Evolutionary conservation across 1,284 basidiomycete species (phyloP).

Genomic region (Tremellales sp.): DNA sequence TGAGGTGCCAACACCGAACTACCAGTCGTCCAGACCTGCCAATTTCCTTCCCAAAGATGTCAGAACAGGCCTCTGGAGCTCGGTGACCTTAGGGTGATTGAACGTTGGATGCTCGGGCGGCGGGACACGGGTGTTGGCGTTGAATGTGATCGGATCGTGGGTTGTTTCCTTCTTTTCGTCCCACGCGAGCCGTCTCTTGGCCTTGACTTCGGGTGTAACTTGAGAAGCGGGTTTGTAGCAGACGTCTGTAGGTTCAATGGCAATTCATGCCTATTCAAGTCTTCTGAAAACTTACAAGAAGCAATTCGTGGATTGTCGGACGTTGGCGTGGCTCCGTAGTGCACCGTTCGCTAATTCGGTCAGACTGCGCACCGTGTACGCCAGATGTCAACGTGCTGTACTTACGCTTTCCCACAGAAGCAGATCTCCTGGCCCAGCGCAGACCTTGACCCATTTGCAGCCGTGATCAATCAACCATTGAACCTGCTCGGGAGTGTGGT

Average conservation of each 20-base stretch:
- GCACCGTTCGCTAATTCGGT: not conserved
- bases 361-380: not conserved
- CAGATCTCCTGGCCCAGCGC: conserved; percentile 21
- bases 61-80: not conserved
- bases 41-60: not conserved
- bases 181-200: conserved; percentile 10
- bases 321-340: conserved; percentile 1
- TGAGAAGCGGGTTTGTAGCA: conserved; percentile 34
- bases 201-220: conserved; percentile 12
- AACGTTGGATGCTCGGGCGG: not conserved
- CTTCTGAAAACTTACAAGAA: conserved; percentile 13
- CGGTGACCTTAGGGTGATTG: not conserved
- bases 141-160: conserved; percentile 18
- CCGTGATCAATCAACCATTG: conserved; percentile 33
- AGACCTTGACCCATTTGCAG: conserved; percentile 26
- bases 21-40: not conserved
- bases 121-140: not conserved
- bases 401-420: conserved; percentile 25
- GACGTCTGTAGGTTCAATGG: conserved; percentile 15
- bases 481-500: conserved; percentile 23
- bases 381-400: not conserved
- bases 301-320: conserved; percentile 25
- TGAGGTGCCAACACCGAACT: too few species aligned
- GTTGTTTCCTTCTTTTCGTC: conserved; percentile 10
- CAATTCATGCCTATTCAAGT: not conserved